Percentiles rank a stretch among this genome's conserved stretches.
phyloP scores from a whole-genome alignment of 2,329 filamentous ascomycete genomes.

The Gremmenia infestans region DNA sequence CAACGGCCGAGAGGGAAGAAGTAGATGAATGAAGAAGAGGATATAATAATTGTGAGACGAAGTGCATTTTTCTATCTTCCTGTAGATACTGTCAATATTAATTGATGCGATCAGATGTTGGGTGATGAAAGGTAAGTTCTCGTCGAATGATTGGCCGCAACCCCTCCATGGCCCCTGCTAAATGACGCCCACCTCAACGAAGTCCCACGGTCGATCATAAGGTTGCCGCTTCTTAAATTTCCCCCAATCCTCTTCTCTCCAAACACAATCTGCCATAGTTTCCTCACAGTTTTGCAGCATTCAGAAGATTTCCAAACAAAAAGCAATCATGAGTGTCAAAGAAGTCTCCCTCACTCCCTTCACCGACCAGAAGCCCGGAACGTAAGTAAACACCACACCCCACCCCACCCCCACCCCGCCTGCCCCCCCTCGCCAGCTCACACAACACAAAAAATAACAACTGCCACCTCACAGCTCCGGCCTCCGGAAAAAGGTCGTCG shows the following conservation, averaged over 20 bases:
- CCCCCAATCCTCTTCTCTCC: not conserved
- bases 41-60: not conserved
- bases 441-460: slow-evolving; percentile 15
- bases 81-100: not conserved
- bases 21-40: not conserved
- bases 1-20: slow-evolving; percentile 6
- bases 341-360: slow-evolving; percentile 81
- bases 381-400: slow-evolving; percentile 59
- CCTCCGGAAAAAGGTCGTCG: slow-evolving; percentile 97
- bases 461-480: slow-evolving; percentile 62
- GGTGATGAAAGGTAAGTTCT: not conserved
- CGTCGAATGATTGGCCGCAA: not conserved
- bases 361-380: slow-evolving; percentile 97
- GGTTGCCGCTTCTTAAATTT: not conserved
- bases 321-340: slow-evolving; percentile 63
- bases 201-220: not conserved
- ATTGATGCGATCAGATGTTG: not conserved
- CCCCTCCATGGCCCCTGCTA: not conserved
- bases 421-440: slow-evolving; percentile 20
- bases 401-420: slow-evolving; percentile 22
- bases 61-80: too few species aligned
- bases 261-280: slow-evolving; percentile 1
- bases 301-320: not conserved
- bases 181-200: not conserved
- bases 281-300: slow-evolving; percentile 4